Evolutionary conservation across 2,329 filamentous ascomycete genomes (phyloP).

Genomic region (Pezicula rhizophila): DNA sequence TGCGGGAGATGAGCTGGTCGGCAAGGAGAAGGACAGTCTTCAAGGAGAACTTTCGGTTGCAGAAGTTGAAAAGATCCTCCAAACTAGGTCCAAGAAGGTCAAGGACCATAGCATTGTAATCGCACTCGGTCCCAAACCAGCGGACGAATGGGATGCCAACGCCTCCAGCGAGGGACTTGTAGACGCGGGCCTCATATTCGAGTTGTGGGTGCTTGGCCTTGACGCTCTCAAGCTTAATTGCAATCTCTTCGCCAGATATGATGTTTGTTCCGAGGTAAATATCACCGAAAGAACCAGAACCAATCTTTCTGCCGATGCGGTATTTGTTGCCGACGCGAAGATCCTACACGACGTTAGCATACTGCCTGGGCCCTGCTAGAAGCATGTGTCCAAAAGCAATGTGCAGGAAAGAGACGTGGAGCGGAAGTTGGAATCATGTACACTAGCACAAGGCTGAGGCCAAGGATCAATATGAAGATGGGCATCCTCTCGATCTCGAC

Average conservation of each 20-base stretch:
- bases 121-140: conserved; percentile 99
- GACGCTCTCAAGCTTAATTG: conserved; percentile 98
- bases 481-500: conserved; percentile 9
- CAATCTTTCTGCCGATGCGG: conserved; percentile 98
- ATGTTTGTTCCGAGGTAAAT: conserved; percentile 99
- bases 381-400: not conserved
- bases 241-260: conserved; percentile 98
- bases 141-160: conserved; percentile 98
- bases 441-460: conserved; percentile 20
- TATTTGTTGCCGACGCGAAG: conserved; percentile 99
- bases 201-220: conserved; percentile 99
- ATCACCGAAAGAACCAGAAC: conserved; percentile 94
- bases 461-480: conserved; percentile 7
- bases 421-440: conserved; percentile 4
- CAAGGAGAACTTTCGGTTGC: conserved; percentile 98
- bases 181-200: conserved; percentile 96
- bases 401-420: conserved; percentile 3
- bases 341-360: conserved; percentile 55
- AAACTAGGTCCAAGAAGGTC: conserved; percentile 92
- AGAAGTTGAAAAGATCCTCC: conserved; percentile 99
- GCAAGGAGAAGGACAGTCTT: conserved; percentile 96
- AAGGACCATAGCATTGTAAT: conserved; percentile 99
- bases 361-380: not conserved
- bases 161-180: conserved; percentile 83
- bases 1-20: conserved; percentile 97